Conservation (phyloP, 2,329 filamentous ascomycete genomes). For the Monosporascus sp. region DNA sequence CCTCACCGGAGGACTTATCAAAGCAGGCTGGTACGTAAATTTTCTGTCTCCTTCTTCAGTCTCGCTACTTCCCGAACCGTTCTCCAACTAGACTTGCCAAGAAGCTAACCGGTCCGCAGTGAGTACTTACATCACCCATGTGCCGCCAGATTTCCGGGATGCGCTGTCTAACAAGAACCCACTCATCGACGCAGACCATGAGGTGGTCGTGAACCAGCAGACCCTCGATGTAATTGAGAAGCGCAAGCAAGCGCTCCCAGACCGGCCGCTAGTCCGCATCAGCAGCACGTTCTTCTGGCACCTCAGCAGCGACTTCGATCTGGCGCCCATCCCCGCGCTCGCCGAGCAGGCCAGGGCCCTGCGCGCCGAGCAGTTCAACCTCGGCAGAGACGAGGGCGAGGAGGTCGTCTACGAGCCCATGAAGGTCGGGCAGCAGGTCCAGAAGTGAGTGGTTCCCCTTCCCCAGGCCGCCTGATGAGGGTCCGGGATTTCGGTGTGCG, state of each 20-base stretch:
- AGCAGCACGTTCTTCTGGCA: constrained; percentile 59
- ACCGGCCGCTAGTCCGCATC: constrained; percentile 50
- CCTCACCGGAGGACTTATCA: constrained; percentile 54
- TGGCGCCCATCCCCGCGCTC: constrained; percentile 45
- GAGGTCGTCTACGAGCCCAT: constrained; percentile 43
- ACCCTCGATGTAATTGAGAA: constrained; percentile 43
- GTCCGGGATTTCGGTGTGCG: too few species aligned
- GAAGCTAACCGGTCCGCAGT: neutral
- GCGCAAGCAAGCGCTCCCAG: constrained; percentile 36
- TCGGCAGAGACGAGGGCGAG: constrained; percentile 49
- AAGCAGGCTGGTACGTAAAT: constrained; percentile 40
- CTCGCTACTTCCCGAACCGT: too few species aligned
- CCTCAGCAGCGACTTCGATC: constrained; percentile 49
- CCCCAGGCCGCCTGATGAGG: too few species aligned
- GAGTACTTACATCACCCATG: neutral
- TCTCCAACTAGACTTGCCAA: neutral
- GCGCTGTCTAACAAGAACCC: too few species aligned
- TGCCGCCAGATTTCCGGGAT: too few species aligned
- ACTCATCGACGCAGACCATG: constrained; percentile 33
- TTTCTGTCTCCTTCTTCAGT: too few species aligned
- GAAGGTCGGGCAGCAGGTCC: constrained; percentile 56
- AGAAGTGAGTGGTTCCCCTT: constrained; percentile 36
- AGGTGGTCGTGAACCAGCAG: constrained; percentile 52
- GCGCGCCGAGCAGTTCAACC: constrained; percentile 39
- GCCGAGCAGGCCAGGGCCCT: constrained; percentile 38